Conservation (phyloP, 345 rosid genomes). For the Eucalyptus shirleyi region DNA sequence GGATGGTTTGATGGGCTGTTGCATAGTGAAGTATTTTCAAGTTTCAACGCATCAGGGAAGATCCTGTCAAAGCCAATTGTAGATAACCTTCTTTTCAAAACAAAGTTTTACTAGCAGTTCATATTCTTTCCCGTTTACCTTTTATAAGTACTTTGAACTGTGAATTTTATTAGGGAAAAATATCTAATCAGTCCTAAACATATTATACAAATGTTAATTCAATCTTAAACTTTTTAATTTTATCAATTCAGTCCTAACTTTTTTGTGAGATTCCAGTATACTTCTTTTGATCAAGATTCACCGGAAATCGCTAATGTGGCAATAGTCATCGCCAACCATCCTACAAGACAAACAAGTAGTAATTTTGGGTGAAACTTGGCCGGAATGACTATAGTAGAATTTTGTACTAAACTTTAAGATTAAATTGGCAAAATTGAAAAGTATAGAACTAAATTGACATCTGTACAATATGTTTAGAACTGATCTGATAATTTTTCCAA, state of each 20-base stretch:
- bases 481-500: too few relatives aligned
- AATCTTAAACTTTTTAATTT: too few relatives aligned
- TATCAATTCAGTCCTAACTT: background rate
- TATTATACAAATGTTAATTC: background rate
- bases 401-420: too few relatives aligned
- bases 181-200: background rate
- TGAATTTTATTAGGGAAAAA: background rate
- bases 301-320: background rate
- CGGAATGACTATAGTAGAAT: too few relatives aligned
- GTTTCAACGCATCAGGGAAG: background rate
- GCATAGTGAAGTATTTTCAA: background rate
- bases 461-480: too few relatives aligned
- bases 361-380: too few relatives aligned
- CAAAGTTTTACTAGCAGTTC: background rate
- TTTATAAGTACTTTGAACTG: background rate
- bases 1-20: background rate
- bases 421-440: too few relatives aligned
- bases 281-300: background rate
- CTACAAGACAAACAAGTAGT: background rate
- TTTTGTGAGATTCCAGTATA: background rate
- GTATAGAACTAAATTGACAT: too few relatives aligned
- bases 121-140: background rate
- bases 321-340: background rate
- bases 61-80: background rate
- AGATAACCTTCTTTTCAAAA: background rate